Evolutionary conservation across 2,329 filamentous ascomycete genomes (phyloP), one percentile per base, ranked within the genome.

Genomic region (Colletotrichum coccodes): DNA sequence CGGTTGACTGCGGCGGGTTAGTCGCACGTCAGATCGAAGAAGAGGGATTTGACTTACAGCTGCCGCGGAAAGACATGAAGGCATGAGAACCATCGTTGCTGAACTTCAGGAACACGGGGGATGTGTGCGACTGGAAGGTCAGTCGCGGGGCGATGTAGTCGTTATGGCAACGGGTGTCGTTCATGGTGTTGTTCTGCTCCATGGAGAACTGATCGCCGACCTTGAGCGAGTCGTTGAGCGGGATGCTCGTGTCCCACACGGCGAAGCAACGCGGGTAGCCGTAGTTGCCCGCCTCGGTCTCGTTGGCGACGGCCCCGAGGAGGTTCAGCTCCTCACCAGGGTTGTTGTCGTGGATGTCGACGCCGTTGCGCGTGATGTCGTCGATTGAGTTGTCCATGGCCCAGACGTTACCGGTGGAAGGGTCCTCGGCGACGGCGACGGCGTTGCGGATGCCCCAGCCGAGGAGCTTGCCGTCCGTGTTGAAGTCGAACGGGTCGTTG

Each of bases 281-380:
- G 58, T 69, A 71, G 61, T 72, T 77, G 61, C 85, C 72, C 4
- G 70, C 72, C 8, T 73, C 75, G 32, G 74, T 68, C 32, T 80
- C 72, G 18, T 82, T 80, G 50, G 78, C 16, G 53, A 92, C 80
- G 65, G 84, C 86, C 4, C 92, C 91, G 68, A 92, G 88, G 76
- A 88, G 93, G 78, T 94, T 94, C 76, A 94, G 79, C 78, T 94
- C 90, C 75, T 94, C 92, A 18, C 85, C 92, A 0, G 92, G 92
- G 74, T 94, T 94, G 73, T 92, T 84, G 68, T 87, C 77, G 72
- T 92, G 89, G 50, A 93, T 85, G 69, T 92, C 89, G n/a, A 83
- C 72, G 11, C 86, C 87, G 54, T 84, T 78, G 36, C 91, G 85
- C 16, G 79, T 79, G 18, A 93, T 82, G 42, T 91, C 78, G 77